Conservation (phyloP, 331 rosid genomes). For the Pyrus hybrid region DNA sequence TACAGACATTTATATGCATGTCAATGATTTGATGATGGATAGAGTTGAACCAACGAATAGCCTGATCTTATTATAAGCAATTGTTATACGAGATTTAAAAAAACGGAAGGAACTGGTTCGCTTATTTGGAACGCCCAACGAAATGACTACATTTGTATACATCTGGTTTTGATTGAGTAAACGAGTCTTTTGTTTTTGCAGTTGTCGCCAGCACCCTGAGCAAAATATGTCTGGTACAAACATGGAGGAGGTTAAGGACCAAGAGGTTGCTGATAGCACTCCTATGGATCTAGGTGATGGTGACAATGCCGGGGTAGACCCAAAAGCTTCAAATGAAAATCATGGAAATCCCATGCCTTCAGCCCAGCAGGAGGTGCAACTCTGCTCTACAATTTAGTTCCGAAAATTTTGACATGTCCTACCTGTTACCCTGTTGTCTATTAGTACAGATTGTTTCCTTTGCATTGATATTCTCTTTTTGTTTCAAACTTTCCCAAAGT, state of each 20-base stretch:
- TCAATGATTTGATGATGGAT: background rate
- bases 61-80: background rate
- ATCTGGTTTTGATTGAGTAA: background rate
- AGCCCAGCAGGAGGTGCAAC: slow-evolving; percentile 65
- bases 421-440: background rate
- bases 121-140: background rate
- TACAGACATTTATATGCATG: background rate
- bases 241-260: slow-evolving; percentile 44
- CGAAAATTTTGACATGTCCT: background rate
- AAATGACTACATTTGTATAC: background rate
- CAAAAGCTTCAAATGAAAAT: slow-evolving; percentile 26
- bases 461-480: background rate
- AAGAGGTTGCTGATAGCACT: slow-evolving; percentile 31
- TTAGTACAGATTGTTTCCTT: background rate
- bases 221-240: slow-evolving; percentile 50
- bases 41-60: background rate
- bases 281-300: slow-evolving; percentile 30
- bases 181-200: slow-evolving; percentile 9
- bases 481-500: background rate
- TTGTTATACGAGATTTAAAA: background rate
- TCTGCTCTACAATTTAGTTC: background rate
- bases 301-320: slow-evolving; percentile 35
- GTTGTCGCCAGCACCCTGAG: slow-evolving; percentile 14
- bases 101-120: background rate
- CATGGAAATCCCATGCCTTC: slow-evolving; percentile 60